These are phyloP conservation scores for Fusarium sp. DNA, from an alignment of 2,329 filamentous ascomycete species.

Conservation along the genomic window DNA sequence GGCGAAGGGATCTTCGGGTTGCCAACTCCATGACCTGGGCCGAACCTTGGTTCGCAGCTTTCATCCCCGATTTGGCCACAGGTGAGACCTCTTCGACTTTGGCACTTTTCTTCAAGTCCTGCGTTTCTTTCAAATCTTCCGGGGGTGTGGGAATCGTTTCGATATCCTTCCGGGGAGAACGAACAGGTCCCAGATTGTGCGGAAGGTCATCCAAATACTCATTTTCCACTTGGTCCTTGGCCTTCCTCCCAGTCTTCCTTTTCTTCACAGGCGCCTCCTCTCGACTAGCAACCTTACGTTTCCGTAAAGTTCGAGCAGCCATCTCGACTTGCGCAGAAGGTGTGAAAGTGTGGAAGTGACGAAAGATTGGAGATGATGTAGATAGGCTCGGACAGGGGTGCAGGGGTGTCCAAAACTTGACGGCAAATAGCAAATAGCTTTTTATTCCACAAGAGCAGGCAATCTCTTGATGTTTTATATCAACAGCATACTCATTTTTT, in stretches of 20 bases:
- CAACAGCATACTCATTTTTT: neutral
- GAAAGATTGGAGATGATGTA: neutral
- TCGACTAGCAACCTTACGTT: slow-evolving; percentile 1
- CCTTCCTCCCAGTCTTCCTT: slow-evolving; percentile 4
- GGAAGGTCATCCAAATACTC: slow-evolving; percentile 23
- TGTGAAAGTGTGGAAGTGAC: neutral
- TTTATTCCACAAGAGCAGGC: slow-evolving; percentile 3
- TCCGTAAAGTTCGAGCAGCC: slow-evolving; percentile 26
- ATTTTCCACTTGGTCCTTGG: neutral
- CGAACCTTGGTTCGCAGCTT: neutral
- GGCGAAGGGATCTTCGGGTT: slow-evolving; percentile 25
- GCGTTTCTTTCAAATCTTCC: neutral
- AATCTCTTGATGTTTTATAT: too few relatives aligned
- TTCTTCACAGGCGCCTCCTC: slow-evolving; percentile 1
- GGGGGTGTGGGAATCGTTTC: neutral
- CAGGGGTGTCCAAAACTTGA: neutral
- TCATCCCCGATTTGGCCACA: neutral
- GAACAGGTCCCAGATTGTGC: slow-evolving; percentile 32
- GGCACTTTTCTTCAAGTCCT: neutral
- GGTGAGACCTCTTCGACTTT: slow-evolving; percentile 4
- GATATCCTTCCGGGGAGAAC: neutral
- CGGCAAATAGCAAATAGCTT: neutral
- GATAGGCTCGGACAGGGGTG: neutral
- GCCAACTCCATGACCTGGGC: neutral
- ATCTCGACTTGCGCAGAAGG: slow-evolving; percentile 3